phyloP scores from a whole-genome alignment of 495 filamentous ascomycete genomes.

The Glutinoglossum americanum region DNA sequence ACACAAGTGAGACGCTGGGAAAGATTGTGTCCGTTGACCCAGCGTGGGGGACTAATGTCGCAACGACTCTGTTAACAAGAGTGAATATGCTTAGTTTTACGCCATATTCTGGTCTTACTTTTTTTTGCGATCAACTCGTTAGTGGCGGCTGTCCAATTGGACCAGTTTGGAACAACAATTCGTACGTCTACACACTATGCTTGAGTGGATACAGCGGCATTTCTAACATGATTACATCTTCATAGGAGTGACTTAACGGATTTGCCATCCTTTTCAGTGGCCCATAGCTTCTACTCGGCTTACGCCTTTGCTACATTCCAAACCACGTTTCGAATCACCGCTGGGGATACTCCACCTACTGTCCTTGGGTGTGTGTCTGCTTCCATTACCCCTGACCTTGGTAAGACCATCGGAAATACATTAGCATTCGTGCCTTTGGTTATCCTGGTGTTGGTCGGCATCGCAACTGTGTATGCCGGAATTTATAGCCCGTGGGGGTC shows the following conservation, averaged over 20 bases:
- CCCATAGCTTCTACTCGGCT: constrained; percentile 52
- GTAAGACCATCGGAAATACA: constrained; percentile 34
- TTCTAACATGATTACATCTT: background rate
- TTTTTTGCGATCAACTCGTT: constrained; percentile 40
- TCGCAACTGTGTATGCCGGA: constrained; percentile 61
- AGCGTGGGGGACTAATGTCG: constrained; percentile 26
- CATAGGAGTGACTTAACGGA: constrained; percentile 27
- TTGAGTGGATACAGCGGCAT: background rate
- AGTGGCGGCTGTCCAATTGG: constrained; percentile 53
- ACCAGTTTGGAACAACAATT: constrained; percentile 42
- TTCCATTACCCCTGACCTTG: constrained; percentile 62
- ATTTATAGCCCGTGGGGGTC: constrained; percentile 90
- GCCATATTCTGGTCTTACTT: constrained; percentile 28
- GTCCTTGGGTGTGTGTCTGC: constrained; percentile 60
- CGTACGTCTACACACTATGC: constrained; percentile 24
- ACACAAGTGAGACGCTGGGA: constrained; percentile 39
- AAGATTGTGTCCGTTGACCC: constrained; percentile 46
- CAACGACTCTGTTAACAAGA: constrained; percentile 45
- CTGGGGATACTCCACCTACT: constrained; percentile 42
- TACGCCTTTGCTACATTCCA: constrained; percentile 72
- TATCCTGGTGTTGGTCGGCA: constrained; percentile 56
- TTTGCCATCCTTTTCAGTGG: constrained; percentile 50
- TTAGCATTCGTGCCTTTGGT: constrained; percentile 62
- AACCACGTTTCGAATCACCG: constrained; percentile 43
- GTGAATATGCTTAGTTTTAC: constrained; percentile 55